These are phyloP conservation scores for Apostasia shenzhenica DNA, from an alignment of 106 monocot genomes.

Conservation along the genomic window DNA sequence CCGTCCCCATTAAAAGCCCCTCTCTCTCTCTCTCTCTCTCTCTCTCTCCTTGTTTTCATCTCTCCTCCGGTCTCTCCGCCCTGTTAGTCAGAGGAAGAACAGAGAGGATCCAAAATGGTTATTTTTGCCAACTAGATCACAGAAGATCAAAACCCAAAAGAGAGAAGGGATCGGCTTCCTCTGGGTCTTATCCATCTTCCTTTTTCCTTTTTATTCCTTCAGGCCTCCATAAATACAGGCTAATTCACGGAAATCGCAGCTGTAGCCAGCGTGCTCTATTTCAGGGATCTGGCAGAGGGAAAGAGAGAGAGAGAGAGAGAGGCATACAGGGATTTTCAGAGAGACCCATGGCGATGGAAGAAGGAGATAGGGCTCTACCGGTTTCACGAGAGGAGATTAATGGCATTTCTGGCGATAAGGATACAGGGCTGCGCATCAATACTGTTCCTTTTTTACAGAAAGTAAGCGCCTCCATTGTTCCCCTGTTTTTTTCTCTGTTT, in stretches of 20 bases:
- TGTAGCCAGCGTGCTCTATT: not conserved
- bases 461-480: constrained; percentile 5
- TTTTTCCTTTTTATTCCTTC: too few relatives aligned
- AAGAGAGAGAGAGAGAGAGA: constrained; percentile 7
- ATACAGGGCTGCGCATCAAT: not conserved
- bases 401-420: not conserved
- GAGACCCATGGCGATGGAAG: constrained; percentile 15
- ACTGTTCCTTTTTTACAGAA: constrained; percentile 38
- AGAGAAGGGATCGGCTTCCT: not conserved
- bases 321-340: constrained; percentile 2
- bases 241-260: not conserved
- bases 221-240: not conserved
- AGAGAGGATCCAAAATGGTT: not conserved
- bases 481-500: not conserved
- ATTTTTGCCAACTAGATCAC: too few relatives aligned
- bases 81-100: too few relatives aligned
- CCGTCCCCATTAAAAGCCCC: not conserved
- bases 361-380: constrained; percentile 9
- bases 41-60: too few relatives aligned
- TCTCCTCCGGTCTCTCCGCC: too few relatives aligned
- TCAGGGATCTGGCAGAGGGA: not conserved
- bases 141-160: not conserved
- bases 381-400: not conserved
- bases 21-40: not conserved
- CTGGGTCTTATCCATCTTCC: not conserved